These are phyloP conservation scores for Penicillium sp. DNA, from an alignment of 2,329 filamentous ascomycete genomes.

Conservation along the genomic window DNA sequence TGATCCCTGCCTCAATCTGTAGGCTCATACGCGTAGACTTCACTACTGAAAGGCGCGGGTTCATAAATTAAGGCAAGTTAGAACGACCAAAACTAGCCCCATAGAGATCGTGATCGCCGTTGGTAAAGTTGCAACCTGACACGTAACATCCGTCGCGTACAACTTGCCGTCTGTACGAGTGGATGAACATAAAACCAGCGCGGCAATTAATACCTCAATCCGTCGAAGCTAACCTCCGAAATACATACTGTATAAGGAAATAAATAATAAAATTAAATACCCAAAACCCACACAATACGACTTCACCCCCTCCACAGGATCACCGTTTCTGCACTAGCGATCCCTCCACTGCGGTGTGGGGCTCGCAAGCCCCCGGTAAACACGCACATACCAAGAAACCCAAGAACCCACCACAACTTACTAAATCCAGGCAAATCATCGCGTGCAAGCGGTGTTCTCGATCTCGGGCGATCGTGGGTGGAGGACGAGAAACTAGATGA, in stretches of 20 bases:
- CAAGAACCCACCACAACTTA: neutral
- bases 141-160: conserved; percentile 2
- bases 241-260: too few species aligned
- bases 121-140: neutral
- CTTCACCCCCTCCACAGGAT: conserved; percentile 10
- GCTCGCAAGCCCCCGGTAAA: neutral
- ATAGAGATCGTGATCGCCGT: neutral
- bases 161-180: conserved; percentile 3
- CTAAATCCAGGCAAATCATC: conserved; percentile 3
- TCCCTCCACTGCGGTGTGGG: conserved; percentile 2
- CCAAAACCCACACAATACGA: neutral
- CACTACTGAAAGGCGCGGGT: neutral
- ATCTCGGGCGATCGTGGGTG: conserved; percentile 14
- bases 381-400: neutral
- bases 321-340: conserved; percentile 18
- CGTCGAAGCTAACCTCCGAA: neutral
- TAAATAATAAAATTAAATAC: neutral
- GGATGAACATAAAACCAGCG: neutral
- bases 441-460: conserved; percentile 3
- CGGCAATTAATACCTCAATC: neutral
- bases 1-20: neutral
- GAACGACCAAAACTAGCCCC: neutral
- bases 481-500: neutral
- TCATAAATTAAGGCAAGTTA: neutral
- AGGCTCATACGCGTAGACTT: neutral